Evolutionary conservation across 2,329 filamentous ascomycete genomes (phyloP), one percentile per base, ranked within the genome.

Genomic region (Fusarium sambucinum): DNA sequence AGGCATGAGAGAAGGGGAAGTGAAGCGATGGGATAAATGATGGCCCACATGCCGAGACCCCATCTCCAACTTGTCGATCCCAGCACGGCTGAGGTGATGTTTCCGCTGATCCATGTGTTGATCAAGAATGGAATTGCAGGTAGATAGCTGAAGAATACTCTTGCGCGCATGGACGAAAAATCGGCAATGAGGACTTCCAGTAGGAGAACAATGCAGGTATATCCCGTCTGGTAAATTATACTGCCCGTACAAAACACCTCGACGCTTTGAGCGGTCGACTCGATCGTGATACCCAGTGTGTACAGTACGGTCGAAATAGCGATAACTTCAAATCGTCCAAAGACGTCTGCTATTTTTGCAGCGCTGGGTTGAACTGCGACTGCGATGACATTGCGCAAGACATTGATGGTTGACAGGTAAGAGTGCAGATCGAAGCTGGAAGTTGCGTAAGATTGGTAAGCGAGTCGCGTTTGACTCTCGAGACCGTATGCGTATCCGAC

Each of bases 81-180:
- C 21, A 89, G 72, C 1, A 89, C 85, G 0, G 84, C 81, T 0
- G 76, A 73, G 0, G 85, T 83, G 50, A 90, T 77, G 63, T 86
- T 83, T 21, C 88, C 88, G 63, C 85, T 86, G 16, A 90, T 82
- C 88, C 88, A 90, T 0, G 87, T 87, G 71, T 90, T 90, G 75
- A 88, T 80, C 44, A 89, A 73, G 70, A 88, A 89, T 0, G 87
- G 87, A 5, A 84, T 74, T 0, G 85, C 85, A 0, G 87, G 87
- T n/a, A 90, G 79, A 55, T 88, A 90, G 21, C 85, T 88, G 79
- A 88, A 89, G 59, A 90, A 81, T 3, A 90, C 79, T 60, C 88
- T 86, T 5, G 86, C 84, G 8, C 86, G 81, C 63, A 87, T 83
- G 0, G 87, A 89, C 0, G 87, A 87, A 16, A 87, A 81, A 69